Conservation (phyloP, 805 yeast genomes). For the Myxozyma sirexii region DNA sequence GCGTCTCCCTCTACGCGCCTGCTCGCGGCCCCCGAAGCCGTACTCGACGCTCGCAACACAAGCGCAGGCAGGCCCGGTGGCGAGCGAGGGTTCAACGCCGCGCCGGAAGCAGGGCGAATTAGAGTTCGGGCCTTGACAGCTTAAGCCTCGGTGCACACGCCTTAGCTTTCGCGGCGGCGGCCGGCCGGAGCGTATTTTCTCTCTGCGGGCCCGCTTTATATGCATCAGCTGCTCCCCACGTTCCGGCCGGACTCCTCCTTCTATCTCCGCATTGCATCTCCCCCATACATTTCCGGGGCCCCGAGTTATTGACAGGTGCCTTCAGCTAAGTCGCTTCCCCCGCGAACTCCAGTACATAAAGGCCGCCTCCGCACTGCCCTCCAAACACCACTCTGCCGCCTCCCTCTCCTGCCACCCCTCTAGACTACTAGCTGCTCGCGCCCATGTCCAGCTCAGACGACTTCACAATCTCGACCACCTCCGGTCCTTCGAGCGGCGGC, state of each 20-base stretch:
- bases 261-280: neutral
- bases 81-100: too few species aligned
- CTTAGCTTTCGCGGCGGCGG: neutral
- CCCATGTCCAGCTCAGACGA: conserved; percentile 2
- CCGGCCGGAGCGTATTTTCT: neutral
- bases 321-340: neutral
- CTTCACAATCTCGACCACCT: neutral
- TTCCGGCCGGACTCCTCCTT: neutral
- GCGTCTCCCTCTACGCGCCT: too few species aligned
- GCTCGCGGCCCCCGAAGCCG: too few species aligned
- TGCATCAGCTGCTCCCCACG: neutral
- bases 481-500: neutral
- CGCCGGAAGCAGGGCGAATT: too few species aligned
- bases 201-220: too few species aligned
- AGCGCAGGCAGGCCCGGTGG: too few species aligned
- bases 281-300: neutral
- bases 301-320: neutral
- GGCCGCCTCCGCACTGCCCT: neutral
- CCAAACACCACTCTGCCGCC: neutral
- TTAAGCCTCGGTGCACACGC: too few species aligned
- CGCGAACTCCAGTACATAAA: neutral
- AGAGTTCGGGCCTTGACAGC: too few species aligned
- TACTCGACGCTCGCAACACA: too few species aligned
- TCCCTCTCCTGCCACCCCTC: neutral
- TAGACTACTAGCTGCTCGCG: neutral